Evolutionary conservation across 805 yeast species (phyloP), one percentile per base, ranked within the genome.

Genomic region (Maudiozyma saulgeensis): DNA sequence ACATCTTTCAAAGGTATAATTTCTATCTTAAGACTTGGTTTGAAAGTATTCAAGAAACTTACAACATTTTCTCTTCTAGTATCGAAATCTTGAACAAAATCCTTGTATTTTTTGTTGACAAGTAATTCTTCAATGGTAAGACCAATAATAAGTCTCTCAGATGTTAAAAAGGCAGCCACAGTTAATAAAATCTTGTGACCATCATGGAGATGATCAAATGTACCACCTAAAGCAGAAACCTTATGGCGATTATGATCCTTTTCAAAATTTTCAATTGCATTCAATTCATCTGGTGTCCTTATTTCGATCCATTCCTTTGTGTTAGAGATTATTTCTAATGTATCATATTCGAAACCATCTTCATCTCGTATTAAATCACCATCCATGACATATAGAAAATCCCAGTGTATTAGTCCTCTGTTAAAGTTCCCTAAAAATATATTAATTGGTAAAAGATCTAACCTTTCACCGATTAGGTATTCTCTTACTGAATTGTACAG

Each of bases 181-280:
- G 93, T 81, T 9, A 93, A 71, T 26, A 93, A 70, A 28, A 93
- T 83, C 64, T 86, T 87, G 67, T 93, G 99, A 0, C 98, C 99
- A 61, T 85, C 95, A 58, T 93, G 99, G 37, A 93, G 62, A 67
- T 93, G 98, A 62, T 93, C 99, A 69, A 93, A 93, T 0, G 99
- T 93, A 0, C 99, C 99, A 0, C 99, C 99, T 1, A 91, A 81
- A 0, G 96, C 91, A 26, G 65, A 58, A 5, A 73, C 72, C 16
- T 54, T 50, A 51, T 67, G 72, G 3, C 54, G 48, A 9, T 62
- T 57, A 21, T 57, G 58, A 16, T 56, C 61, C 19, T 56, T 54
- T 15, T 11, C 12, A n/a, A 35, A 28, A 15, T 23, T 21, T 13
- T 6, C 19, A 16, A 28, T 25, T 2, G 15, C 23, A 7, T 9